These are phyloP conservation scores for Quercus phellos DNA, from an alignment of 331 rosid species.

Conservation along the genomic window DNA sequence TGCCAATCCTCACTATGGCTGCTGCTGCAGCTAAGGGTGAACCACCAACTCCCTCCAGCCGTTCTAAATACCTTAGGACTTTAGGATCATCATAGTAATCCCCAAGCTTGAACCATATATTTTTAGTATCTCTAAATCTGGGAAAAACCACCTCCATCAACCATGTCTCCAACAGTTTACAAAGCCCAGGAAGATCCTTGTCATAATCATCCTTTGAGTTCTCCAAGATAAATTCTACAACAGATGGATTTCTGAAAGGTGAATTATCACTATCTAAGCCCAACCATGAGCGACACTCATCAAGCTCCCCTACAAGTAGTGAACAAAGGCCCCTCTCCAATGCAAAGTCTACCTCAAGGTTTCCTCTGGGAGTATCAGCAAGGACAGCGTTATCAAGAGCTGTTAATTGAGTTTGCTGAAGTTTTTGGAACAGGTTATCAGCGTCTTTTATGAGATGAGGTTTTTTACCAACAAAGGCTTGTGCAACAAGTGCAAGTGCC, in stretches of 20 bases:
- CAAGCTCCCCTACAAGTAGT: conserved; percentile 88
- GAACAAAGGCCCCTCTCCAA: conserved; percentile 96
- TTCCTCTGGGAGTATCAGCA: conserved; percentile 45
- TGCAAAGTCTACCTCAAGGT: conserved; percentile 78
- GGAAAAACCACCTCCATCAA: conserved; percentile 90
- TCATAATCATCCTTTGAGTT: conserved; percentile 68
- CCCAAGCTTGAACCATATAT: conserved; percentile 67
- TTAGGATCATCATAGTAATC: conserved; percentile 89
- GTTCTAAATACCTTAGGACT: conserved; percentile 80
- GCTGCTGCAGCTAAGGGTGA: conserved; percentile 98
- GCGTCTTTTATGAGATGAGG: conserved; percentile 95
- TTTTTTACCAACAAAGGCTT: conserved; percentile 77
- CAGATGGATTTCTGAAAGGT: conserved; percentile 72
- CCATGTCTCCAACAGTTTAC: conserved; percentile 90
- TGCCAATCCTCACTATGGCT: conserved; percentile 84
- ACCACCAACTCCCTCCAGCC: conserved; percentile 68
- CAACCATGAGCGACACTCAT: conserved; percentile 78
- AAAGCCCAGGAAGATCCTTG: conserved; percentile 90
- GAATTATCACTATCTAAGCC: conserved; percentile 69
- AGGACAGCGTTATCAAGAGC: conserved; percentile 41
- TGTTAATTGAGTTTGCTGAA: conserved; percentile 74
- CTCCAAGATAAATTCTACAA: conserved; percentile 70
- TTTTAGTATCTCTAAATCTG: conserved; percentile 81
- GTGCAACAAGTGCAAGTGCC: conserved; percentile 93
- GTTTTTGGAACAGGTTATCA: conserved; percentile 84